These are phyloP conservation scores for Eutrema japonicum DNA, from an alignment of 345 rosid genomes.

Conservation along the genomic window DNA sequence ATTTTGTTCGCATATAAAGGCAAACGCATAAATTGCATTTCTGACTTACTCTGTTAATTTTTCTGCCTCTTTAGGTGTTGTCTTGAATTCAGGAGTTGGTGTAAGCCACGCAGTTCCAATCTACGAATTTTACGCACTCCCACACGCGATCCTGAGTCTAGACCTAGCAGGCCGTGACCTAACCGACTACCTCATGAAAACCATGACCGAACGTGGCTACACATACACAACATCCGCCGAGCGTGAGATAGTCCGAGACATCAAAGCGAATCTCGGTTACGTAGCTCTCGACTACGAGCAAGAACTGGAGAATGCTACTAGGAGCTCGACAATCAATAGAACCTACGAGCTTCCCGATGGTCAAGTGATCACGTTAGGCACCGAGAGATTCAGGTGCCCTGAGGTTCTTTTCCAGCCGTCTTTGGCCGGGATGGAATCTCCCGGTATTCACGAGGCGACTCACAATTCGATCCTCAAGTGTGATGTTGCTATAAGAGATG, in stretches of 20 bases:
- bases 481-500: slow-evolving; percentile 66
- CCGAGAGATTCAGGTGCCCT: slow-evolving; percentile 77
- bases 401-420: slow-evolving; percentile 82
- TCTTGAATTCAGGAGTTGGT: slow-evolving; percentile 34
- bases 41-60: neutral
- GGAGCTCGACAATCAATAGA: slow-evolving; percentile 67
- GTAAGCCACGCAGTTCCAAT: slow-evolving; percentile 38
- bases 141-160: slow-evolving; percentile 77
- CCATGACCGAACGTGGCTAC: slow-evolving; percentile 73
- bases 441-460: slow-evolving; percentile 62
- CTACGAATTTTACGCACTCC: slow-evolving; percentile 28
- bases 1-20: no score
- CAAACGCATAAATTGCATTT: no score
- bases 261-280: slow-evolving; percentile 76
- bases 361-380: slow-evolving; percentile 72
- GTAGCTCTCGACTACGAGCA: slow-evolving; percentile 75
- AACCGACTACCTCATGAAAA: slow-evolving; percentile 72
- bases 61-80: slow-evolving; percentile 42
- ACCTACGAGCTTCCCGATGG: slow-evolving; percentile 76
- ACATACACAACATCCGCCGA: slow-evolving; percentile 70
- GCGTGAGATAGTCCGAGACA: slow-evolving; percentile 48
- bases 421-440: slow-evolving; percentile 69
- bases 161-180: slow-evolving; percentile 84
- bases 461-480: slow-evolving; percentile 71
- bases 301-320: slow-evolving; percentile 61